Conservation (phyloP, 495 filamentous ascomycete species). For the Sporormia fimetaria region DNA sequence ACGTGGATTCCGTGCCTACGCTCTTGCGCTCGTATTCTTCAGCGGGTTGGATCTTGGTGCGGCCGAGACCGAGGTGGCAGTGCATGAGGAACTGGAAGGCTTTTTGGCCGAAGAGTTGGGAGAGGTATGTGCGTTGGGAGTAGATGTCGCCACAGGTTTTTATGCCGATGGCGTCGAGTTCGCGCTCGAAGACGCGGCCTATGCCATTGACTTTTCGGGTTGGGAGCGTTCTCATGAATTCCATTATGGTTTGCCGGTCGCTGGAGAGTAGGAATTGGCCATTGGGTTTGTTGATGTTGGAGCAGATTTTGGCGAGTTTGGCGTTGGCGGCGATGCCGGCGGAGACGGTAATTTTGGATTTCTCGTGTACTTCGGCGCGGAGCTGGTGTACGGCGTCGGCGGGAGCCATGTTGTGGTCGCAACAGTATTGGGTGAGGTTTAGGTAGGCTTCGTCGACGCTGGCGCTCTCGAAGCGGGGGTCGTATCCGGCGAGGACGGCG, state of each 20-base stretch:
- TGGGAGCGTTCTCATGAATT: slow-evolving; percentile 72
- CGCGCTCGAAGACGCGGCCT: slow-evolving; percentile 86
- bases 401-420: slow-evolving; percentile 52
- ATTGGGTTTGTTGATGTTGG: slow-evolving; percentile 93
- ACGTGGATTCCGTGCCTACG: slow-evolving; percentile 88
- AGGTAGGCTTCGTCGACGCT: slow-evolving; percentile 95
- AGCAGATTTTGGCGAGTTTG: slow-evolving; percentile 86
- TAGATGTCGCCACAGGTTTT: slow-evolving; percentile 88
- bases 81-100: slow-evolving; percentile 74
- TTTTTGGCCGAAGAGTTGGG: slow-evolving; percentile 79
- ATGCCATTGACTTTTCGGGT: slow-evolving; percentile 88
- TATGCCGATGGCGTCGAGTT: slow-evolving; percentile 76
- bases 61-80: slow-evolving; percentile 74
- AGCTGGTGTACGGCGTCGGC: slow-evolving; percentile 65
- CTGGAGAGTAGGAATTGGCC: slow-evolving; percentile 72
- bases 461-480: slow-evolving; percentile 80
- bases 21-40: slow-evolving; percentile 89
- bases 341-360: slow-evolving; percentile 77
- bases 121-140: slow-evolving; percentile 56
- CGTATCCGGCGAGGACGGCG: slow-evolving; percentile 70
- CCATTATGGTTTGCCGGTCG: slow-evolving; percentile 60
- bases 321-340: slow-evolving; percentile 91
- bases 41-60: slow-evolving; percentile 77
- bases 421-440: slow-evolving; percentile 84
- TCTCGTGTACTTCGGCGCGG: slow-evolving; percentile 62